Percentiles rank a stretch among this genome's conserved stretches.
Evolutionary conservation across 2,329 filamentous ascomycete species (phyloP).

Genomic region (Immersiporthe knoxdaviesiana): DNA sequence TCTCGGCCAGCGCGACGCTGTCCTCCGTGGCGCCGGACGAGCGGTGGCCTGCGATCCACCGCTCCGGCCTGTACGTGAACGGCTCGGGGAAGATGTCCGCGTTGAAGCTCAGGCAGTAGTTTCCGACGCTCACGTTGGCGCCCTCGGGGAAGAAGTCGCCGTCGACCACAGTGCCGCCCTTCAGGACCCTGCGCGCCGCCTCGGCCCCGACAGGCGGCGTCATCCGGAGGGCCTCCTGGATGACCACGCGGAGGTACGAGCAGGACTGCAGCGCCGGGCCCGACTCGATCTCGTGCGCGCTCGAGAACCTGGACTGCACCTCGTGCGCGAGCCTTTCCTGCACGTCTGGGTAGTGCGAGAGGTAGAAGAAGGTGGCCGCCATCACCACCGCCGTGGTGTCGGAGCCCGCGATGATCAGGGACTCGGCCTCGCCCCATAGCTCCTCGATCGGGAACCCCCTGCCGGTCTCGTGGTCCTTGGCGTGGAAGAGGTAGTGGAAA

Average conservation of each 20-base stretch:
- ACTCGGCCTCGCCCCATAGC: slow-evolving; percentile 22
- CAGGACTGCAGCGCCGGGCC: slow-evolving; percentile 18
- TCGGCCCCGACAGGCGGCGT: slow-evolving; percentile 35
- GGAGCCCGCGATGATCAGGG: slow-evolving; percentile 31
- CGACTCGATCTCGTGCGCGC: slow-evolving; percentile 28
- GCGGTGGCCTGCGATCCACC: slow-evolving; percentile 20
- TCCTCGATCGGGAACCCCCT: slow-evolving; percentile 22
- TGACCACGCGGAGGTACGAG: slow-evolving; percentile 36
- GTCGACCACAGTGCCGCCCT: slow-evolving; percentile 22
- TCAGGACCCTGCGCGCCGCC: slow-evolving; percentile 12
- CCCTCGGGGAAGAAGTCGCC: slow-evolving; percentile 23
- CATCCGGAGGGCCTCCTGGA: slow-evolving; percentile 38
- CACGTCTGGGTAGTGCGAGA: slow-evolving; percentile 23
- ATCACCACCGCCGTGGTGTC: slow-evolving; percentile 27
- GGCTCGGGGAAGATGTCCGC: slow-evolving; percentile 21
- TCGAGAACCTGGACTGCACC: slow-evolving; percentile 25
- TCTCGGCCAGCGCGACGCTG: slow-evolving; percentile 21
- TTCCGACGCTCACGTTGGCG: slow-evolving; percentile 18
- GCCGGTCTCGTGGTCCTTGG: slow-evolving; percentile 34
- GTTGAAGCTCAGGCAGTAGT: slow-evolving; percentile 25
- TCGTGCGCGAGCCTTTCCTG: slow-evolving; percentile 24
- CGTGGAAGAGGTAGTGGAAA: slow-evolving; percentile 34
- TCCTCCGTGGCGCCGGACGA: slow-evolving; percentile 11
- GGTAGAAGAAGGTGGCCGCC: slow-evolving; percentile 27
- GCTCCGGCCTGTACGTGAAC: slow-evolving; percentile 18